Evolutionary conservation across 257 asterid species (phyloP).

Genomic region (Solanum appendiculatum): DNA sequence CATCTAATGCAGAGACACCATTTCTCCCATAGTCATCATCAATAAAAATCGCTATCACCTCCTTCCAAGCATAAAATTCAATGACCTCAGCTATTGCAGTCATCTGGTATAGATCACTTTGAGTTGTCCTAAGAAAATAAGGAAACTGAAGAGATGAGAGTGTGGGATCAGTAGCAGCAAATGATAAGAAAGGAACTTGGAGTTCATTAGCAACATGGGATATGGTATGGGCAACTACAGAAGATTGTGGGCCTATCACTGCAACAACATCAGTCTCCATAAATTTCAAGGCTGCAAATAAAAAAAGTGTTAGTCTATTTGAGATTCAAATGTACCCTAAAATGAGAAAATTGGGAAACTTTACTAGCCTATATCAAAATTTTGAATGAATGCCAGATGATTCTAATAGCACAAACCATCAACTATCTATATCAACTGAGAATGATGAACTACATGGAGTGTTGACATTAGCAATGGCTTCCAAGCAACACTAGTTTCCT

Average conservation of each 20-base stretch:
- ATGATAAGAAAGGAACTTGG: slow-evolving; percentile 40
- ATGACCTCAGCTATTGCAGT: slow-evolving; percentile 33
- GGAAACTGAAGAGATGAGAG: slow-evolving; percentile 40
- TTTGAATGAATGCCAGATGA: background rate
- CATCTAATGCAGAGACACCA: slow-evolving; percentile 36
- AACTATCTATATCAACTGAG: background rate
- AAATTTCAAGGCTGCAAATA: slow-evolving; percentile 30
- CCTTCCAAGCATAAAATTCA: slow-evolving; percentile 31
- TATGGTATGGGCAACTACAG: slow-evolving; percentile 34
- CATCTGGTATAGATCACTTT: slow-evolving; percentile 41
- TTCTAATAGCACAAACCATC: background rate
- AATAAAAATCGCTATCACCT: slow-evolving; percentile 21
- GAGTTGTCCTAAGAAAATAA: slow-evolving; percentile 37
- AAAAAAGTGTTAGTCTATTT: background rate
- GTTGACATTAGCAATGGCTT: background rate
- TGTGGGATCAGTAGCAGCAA: slow-evolving; percentile 39
- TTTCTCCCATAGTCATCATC: slow-evolving; percentile 45
- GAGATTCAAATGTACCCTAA: background rate
- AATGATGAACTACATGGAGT: background rate
- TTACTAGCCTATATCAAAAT: background rate
- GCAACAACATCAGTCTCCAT: slow-evolving; percentile 39
- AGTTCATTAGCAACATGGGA: slow-evolving; percentile 31
- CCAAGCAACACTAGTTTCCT: background rate
- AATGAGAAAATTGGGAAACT: background rate
- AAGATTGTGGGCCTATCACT: slow-evolving; percentile 43